A percentile compares a stretch with the other conserved stretches of the same genome.
Evolutionary conservation across 176 grass and related monocot species (phyloP).

Genomic region (Hsuehochloa calcarea): DNA sequence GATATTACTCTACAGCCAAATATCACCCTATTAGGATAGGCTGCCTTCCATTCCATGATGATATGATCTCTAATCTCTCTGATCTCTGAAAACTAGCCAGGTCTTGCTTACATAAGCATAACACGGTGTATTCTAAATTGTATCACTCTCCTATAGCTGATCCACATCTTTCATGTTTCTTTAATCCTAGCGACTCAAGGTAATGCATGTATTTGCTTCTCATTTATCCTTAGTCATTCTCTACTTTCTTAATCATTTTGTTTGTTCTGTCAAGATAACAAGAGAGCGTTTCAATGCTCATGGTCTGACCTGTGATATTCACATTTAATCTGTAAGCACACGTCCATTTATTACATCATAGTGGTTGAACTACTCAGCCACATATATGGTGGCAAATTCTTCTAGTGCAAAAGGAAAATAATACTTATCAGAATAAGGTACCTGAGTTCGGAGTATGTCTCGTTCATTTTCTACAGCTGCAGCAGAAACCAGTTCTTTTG

Average conservation of each 20-base stretch:
- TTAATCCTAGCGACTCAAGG: neutral
- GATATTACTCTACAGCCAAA: neutral
- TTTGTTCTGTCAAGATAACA: neutral
- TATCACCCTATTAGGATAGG: neutral
- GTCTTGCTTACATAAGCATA: neutral
- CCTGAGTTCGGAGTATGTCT: constrained; percentile 82
- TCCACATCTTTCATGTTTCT: neutral
- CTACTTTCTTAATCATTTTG: neutral
- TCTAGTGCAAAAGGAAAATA: neutral
- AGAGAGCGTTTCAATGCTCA: neutral
- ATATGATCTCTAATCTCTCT: neutral
- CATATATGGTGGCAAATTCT: neutral
- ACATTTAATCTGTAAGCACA: constrained; percentile 1
- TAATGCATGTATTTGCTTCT: constrained; percentile 12
- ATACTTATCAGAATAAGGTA: constrained; percentile 13
- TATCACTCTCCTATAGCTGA: neutral
- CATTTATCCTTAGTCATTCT: neutral
- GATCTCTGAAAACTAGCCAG: neutral
- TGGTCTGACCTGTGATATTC: neutral
- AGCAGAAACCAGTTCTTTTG: constrained; percentile 83
- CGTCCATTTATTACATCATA: neutral
- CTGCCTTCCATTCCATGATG: neutral
- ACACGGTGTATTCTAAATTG: neutral
- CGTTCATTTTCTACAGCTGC: constrained; percentile 75
- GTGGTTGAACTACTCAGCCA: neutral